Conservation (phyloP, 306 rosid genomes). For the Rosa lucieae region DNA sequence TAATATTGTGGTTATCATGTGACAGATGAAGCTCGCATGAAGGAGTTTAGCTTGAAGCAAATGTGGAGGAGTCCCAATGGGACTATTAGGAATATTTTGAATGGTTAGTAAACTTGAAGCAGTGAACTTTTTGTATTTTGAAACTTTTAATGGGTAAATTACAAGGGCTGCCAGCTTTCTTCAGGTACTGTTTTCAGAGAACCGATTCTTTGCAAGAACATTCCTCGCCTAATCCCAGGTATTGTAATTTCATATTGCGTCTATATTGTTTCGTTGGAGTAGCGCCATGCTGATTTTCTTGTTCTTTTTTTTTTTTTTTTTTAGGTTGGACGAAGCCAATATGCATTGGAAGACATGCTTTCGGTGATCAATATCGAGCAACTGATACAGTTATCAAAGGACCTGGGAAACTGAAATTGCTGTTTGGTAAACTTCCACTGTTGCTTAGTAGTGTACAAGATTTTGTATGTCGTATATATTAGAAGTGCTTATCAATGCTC, state of each 20-base stretch:
- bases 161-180: constrained; percentile 15
- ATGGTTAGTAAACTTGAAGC: constrained; percentile 50
- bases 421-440: constrained; percentile 65
- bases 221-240: constrained; percentile 99
- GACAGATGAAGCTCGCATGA: constrained; percentile 88
- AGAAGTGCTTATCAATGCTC: neutral
- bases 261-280: constrained; percentile 1
- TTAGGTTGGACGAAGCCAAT: constrained; percentile 94
- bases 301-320: constrained; percentile 8
- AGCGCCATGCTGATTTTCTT: constrained; percentile 18
- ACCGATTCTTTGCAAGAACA: constrained; percentile 91
- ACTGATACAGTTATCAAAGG: constrained; percentile 91
- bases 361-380: constrained; percentile 95
- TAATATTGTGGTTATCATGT: constrained; percentile 31
- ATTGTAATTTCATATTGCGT: constrained; percentile 22
- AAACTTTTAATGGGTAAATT: neutral
- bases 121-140: neutral
- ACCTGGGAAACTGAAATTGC: constrained; percentile 82
- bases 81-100: constrained; percentile 92
- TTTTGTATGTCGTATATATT: neutral
- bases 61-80: constrained; percentile 99
- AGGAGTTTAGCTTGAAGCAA: constrained; percentile 78
- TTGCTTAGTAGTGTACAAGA: neutral
- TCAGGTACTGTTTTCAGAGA: constrained; percentile 98
- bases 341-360: constrained; percentile 98